Base-by-base conservation (phyloP, 2,329 filamentous ascomycete genomes). In the Paraphaeosphaeria minitans region DNA sequence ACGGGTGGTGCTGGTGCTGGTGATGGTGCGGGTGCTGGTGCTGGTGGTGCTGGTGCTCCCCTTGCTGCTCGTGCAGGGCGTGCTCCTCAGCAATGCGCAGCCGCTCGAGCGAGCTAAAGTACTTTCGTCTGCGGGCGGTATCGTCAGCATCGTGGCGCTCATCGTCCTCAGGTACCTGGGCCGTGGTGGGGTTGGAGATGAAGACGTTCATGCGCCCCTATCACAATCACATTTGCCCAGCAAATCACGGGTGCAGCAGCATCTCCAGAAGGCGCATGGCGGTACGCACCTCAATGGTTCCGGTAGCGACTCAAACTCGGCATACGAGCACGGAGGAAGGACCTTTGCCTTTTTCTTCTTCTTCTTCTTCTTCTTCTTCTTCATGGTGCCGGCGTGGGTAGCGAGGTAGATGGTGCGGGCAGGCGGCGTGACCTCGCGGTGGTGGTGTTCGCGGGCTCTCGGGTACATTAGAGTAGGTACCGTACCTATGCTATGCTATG, bases 91-190 rank as follows among this genome's bases (percentile, higher is more conserved):
- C 84, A 72, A 92, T 86, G 67, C 86, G 85, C 58, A 90, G 82
- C 58, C 89, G 85, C 76, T 92, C 89, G 62, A 89, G 82, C 8
- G 86, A 88, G 33, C 89, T 90, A 78, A 92, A 91, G 78, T 90
- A 91, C 85, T 92, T 82, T 70, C 77, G 77, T 69, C 80, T 82
- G 72, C 56, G 65, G 65, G 54, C 57, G 56, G 53, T 10, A 56
- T 60, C 48, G 65, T 68, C 59, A 61, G 69, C 66, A 63, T 64
- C 55, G 53, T 59, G 43, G 55, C 49, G 52, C 47, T 31, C 33
- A 42, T 49, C 55, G 54, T 67, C 72, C 70, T 70, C 67, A 74
- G 72, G 71, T 72, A 73, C 69, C 24, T 57, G 55, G 37, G 39
- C 56, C 59, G 61, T 59, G 66, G 67, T 66, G 67, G 58, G 63